Evolutionary conservation across 139 green algal genomes (phyloP).

Genomic region (Auxenochlorella protothecoides): DNA sequence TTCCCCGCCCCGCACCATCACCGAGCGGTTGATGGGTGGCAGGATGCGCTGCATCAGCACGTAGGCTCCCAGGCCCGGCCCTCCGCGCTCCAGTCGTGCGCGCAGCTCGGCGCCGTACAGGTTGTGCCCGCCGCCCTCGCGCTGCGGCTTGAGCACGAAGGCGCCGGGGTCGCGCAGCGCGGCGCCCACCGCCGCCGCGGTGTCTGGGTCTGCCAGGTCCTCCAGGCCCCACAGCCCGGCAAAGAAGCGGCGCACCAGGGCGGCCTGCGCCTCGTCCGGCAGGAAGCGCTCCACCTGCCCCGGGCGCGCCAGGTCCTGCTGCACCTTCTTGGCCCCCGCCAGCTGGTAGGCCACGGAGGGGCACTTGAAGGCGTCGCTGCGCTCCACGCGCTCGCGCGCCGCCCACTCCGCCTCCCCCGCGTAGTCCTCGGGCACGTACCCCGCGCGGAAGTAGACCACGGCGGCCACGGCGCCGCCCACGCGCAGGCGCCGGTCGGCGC

Average conservation of each 20-base stretch:
- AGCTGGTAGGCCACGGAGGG: constrained; percentile 84
- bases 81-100: constrained; percentile 26
- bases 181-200: constrained; percentile 33
- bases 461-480: constrained; percentile 20
- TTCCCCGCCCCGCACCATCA: constrained; percentile 57
- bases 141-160: constrained; percentile 90
- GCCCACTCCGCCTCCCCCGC: constrained; percentile 64
- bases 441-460: constrained; percentile 71
- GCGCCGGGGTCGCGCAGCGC: constrained; percentile 57
- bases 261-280: constrained; percentile 13
- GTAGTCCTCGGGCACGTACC: constrained; percentile 89
- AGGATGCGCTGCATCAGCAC: constrained; percentile 96
- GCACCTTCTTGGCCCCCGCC: constrained; percentile 88
- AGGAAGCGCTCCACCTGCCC: constrained; percentile 60
- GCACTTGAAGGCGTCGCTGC: constrained; percentile 66
- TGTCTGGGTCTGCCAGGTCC: constrained; percentile 34
- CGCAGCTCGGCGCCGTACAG: constrained; percentile 73
- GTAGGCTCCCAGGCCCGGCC: constrained; percentile 60
- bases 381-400: constrained; percentile 68
- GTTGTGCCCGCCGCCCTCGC: constrained; percentile 97
- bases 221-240: constrained; percentile 89
- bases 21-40: constrained; percentile 44
- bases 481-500: constrained; percentile 22
- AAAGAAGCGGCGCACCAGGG: constrained; percentile 66
- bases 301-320: constrained; percentile 67